These are phyloP conservation scores for Kwoniella shivajii DNA, from an alignment of 1,284 basidiomycete genomes.

Conservation along the genomic window DNA sequence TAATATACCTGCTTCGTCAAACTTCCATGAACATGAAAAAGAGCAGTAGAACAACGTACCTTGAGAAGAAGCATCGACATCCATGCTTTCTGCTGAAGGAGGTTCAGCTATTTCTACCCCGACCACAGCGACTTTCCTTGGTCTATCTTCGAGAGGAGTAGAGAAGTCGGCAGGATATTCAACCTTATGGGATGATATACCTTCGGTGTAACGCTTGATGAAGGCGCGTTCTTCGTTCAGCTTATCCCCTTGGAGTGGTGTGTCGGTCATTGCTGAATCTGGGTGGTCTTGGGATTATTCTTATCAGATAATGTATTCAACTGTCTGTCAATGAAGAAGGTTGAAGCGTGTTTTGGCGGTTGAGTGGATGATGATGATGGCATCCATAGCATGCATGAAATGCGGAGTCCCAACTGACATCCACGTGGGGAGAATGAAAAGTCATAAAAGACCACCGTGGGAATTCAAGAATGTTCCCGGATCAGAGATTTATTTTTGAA, in stretches of 20 bases:
- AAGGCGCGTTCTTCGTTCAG: constrained; percentile 66
- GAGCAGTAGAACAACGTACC: constrained; percentile 27
- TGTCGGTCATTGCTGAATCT: constrained; percentile 24
- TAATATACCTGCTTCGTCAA: not conserved
- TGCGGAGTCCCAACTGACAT: constrained; percentile 4
- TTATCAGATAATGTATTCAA: too few relatives aligned
- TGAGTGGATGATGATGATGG: not conserved
- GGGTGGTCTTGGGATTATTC: too few relatives aligned
- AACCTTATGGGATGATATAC: constrained; percentile 68
- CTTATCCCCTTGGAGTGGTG: constrained; percentile 57
- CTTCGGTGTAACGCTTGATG: constrained; percentile 70
- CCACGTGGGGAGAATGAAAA: too few relatives aligned
- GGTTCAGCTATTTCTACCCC: constrained; percentile 55
- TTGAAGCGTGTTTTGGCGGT: too few relatives aligned
- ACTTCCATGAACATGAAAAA: not conserved
- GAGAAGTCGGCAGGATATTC: constrained; percentile 74
- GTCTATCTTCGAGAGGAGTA: constrained; percentile 68
- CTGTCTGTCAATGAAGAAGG: too few relatives aligned
- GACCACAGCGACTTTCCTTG: constrained; percentile 72
- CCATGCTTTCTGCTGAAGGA: constrained; percentile 35
- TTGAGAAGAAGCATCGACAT: constrained; percentile 34
- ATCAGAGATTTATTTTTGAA: not conserved
- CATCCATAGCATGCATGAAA: not conserved
- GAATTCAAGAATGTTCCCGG: constrained; percentile 1
- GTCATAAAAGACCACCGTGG: not conserved